Evolutionary conservation across 495 filamentous ascomycete species (phyloP).

Genomic region (Lophium mytilinum): DNA sequence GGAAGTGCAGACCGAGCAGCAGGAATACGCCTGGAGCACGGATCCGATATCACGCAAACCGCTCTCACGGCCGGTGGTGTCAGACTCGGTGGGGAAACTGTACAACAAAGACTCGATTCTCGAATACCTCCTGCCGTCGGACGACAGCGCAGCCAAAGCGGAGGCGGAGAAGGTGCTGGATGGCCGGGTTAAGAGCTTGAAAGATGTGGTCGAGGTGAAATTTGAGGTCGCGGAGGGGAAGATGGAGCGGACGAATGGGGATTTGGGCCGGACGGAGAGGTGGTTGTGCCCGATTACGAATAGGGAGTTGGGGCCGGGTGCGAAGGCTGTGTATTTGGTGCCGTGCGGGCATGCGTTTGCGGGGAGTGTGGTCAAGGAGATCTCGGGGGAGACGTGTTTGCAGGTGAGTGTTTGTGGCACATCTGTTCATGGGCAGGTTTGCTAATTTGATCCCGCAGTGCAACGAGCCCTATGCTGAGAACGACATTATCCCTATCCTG

Average conservation of each 20-base stretch:
- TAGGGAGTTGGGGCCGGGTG: conserved; percentile 71
- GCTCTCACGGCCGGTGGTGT: conserved; percentile 66
- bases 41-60: conserved; percentile 77
- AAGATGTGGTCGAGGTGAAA: conserved; percentile 83
- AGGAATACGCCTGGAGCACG: conserved; percentile 74
- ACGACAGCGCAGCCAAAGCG: conserved; percentile 41
- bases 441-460: conserved; percentile 44
- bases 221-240: conserved; percentile 52
- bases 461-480: conserved; percentile 59
- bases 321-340: conserved; percentile 80
- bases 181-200: conserved; percentile 68
- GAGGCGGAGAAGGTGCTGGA: conserved; percentile 60
- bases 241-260: conserved; percentile 25
- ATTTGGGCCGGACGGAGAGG: conserved; percentile 31
- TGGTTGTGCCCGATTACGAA: conserved; percentile 85
- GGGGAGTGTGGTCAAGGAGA: conserved; percentile 72
- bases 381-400: conserved; percentile 55
- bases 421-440: not conserved
- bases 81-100: conserved; percentile 73
- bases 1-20: conserved; percentile 72
- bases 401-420: conserved; percentile 39
- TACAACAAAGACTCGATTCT: conserved; percentile 94
- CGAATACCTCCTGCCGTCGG: conserved; percentile 60
- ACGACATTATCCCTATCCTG: conserved; percentile 79
- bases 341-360: conserved; percentile 95